phyloP scores from a whole-genome alignment of 1,139 yeast genomes.

The Zygoascus sp. region DNA sequence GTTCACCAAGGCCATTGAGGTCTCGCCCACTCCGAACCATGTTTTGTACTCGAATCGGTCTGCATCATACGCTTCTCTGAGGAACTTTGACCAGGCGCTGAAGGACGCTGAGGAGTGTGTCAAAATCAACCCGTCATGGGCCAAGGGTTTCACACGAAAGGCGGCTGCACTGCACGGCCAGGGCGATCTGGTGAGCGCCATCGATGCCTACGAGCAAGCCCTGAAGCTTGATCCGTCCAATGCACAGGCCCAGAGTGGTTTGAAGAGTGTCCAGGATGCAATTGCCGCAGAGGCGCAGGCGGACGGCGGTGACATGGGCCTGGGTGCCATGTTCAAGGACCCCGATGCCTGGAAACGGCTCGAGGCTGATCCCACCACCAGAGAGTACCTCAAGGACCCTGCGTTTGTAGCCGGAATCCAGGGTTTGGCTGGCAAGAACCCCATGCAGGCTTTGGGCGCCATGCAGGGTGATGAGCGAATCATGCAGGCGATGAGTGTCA shows the following conservation, averaged over 20 bases:
- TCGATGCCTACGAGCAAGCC: constrained; percentile 70
- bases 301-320: constrained; percentile 60
- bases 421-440: constrained; percentile 53
- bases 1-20: constrained; percentile 84
- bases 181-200: constrained; percentile 57
- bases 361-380: constrained; percentile 80
- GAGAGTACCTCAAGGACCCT: constrained; percentile 84
- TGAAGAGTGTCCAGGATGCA: constrained; percentile 62
- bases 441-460: constrained; percentile 57
- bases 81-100: constrained; percentile 67
- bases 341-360: constrained; percentile 75
- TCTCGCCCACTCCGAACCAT: constrained; percentile 77
- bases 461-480: constrained; percentile 76
- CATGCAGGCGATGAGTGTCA: constrained; percentile 82
- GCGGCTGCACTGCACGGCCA: constrained; percentile 91
- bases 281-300: constrained; percentile 39
- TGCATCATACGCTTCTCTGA: constrained; percentile 82
- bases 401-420: constrained; percentile 67
- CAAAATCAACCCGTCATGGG: constrained; percentile 77
- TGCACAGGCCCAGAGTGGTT: constrained; percentile 83
- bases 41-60: constrained; percentile 91
- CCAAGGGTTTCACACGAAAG: constrained; percentile 89
- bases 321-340: constrained; percentile 72
- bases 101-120: constrained; percentile 81
- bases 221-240: constrained; percentile 76